Evolutionary conservation across 176 grass and related monocot genomes (phyloP).

Genomic region (Elymus sibiricus): DNA sequence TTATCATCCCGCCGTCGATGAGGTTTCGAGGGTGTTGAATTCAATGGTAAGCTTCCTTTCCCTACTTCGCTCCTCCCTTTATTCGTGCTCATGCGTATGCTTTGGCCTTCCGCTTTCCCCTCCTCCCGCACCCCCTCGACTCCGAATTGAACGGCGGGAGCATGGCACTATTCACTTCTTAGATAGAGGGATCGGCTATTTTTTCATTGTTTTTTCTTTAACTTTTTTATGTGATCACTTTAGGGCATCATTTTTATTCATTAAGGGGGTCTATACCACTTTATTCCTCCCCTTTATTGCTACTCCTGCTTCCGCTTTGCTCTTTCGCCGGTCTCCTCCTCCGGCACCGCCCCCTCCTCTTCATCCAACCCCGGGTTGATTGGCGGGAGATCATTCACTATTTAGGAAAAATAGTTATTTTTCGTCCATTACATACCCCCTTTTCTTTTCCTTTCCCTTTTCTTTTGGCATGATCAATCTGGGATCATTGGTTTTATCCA

Average conservation of each 20-base stretch:
- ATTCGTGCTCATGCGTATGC: not conserved
- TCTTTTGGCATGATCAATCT: not conserved
- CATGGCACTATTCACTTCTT: not conserved
- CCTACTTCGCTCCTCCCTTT: not conserved
- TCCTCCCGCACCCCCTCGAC: not conserved
- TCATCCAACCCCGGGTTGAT: not conserved
- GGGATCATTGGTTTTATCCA: constrained; percentile 15
- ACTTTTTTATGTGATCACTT: not conserved
- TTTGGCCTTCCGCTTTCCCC: not conserved
- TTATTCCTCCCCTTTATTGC: not conserved
- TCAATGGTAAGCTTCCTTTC: not conserved
- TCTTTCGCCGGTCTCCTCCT: not conserved
- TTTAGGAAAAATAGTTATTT: not conserved
- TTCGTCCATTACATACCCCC: not conserved
- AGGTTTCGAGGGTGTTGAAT: not conserved
- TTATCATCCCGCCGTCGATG: not conserved
- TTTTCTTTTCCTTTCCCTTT: not conserved
- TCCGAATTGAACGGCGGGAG: not conserved
- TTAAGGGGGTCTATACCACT: not conserved
- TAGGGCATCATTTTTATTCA: not conserved
- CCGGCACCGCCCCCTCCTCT: not conserved
- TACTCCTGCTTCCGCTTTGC: not conserved
- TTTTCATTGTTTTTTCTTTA: no score
- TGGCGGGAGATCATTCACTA: not conserved
- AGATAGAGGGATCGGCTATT: not conserved